A percentile compares a stretch with the other conserved stretches of the same genome.
Conservation (phyloP, 2,329 filamentous ascomycete genomes). For the Coniochaeta prunicola region DNA sequence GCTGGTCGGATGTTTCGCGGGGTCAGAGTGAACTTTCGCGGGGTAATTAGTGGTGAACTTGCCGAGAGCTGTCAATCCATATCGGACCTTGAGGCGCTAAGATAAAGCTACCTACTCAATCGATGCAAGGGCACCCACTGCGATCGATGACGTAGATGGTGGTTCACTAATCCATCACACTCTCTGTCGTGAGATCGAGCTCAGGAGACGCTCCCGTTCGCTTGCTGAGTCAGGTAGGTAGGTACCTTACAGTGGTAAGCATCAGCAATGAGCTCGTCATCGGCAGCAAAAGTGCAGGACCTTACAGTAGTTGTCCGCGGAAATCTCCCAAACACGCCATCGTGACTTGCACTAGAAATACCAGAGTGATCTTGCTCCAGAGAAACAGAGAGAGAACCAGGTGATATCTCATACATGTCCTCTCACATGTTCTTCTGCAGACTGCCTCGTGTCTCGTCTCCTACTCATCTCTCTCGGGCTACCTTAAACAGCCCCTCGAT, state of each 20-base stretch:
- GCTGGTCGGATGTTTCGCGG: too few relatives aligned
- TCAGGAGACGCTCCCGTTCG: too few relatives aligned
- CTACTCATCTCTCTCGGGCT: neutral
- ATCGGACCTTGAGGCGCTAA: neutral
- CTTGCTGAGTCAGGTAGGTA: too few relatives aligned
- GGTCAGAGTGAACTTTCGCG: too few relatives aligned
- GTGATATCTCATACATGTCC: neutral
- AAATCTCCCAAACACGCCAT: neutral
- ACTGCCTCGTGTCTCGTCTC: neutral
- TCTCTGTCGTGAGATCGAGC: too few relatives aligned
- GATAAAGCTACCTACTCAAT: neutral
- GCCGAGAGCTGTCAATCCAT: neutral
- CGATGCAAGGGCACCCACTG: neutral
- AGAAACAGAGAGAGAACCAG: neutral
- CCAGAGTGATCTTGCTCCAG: neutral
- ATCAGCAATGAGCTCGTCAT: neutral
- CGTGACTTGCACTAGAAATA: neutral
- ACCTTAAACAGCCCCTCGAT: neutral
- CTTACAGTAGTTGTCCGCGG: neutral
- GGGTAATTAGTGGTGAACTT: neutral
- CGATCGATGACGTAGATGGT: neutral
- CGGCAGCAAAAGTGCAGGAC: neutral
- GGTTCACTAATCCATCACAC: too few relatives aligned
- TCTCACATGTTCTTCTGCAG: neutral
- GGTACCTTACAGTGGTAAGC: neutral